A percentile compares a stretch with the other conserved stretches of the same genome.
These are phyloP conservation scores for Pleurotus cornucopiae DNA, from an alignment of 768 basidiomycete genomes.

Conservation along the genomic window DNA sequence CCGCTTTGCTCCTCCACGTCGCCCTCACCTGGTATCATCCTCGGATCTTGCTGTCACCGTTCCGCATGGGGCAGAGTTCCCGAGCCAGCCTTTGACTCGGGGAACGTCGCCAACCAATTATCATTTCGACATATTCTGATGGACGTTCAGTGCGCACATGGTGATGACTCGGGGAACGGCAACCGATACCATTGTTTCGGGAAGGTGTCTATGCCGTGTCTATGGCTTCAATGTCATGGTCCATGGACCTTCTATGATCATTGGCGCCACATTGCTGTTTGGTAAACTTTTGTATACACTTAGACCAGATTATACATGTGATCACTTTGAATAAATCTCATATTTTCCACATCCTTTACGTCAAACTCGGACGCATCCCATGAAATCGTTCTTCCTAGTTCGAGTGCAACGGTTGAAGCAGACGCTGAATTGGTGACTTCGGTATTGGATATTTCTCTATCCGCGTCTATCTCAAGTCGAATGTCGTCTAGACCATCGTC, in stretches of 20 bases:
- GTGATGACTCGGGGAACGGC: slow-evolving; percentile 34
- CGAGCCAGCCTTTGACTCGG: slow-evolving; percentile 35
- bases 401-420: too few relatives aligned
- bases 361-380: too few relatives aligned
- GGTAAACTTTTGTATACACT: not conserved
- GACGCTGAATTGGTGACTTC: too few relatives aligned
- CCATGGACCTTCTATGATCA: not conserved
- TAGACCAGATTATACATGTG: not conserved
- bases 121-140: not conserved
- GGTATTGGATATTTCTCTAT: too few relatives aligned
- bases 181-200: not conserved
- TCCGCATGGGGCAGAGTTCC: slow-evolving; percentile 32
- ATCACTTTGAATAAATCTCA: not conserved
- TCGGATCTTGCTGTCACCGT: slow-evolving; percentile 18
- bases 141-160: not conserved
- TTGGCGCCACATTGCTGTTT: not conserved
- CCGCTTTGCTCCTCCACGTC: not conserved
- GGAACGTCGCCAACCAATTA: slow-evolving; percentile 15
- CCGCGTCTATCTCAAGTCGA: too few relatives aligned
- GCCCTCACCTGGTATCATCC: not conserved
- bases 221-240: not conserved
- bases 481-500: too few relatives aligned
- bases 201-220: not conserved
- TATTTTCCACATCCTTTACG: not conserved
- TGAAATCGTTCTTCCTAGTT: too few relatives aligned